A percentile compares a stretch with the other conserved stretches of the same genome.
Conservation (phyloP, 768 basidiomycete species). For the Flagelloscypha sp. region DNA sequence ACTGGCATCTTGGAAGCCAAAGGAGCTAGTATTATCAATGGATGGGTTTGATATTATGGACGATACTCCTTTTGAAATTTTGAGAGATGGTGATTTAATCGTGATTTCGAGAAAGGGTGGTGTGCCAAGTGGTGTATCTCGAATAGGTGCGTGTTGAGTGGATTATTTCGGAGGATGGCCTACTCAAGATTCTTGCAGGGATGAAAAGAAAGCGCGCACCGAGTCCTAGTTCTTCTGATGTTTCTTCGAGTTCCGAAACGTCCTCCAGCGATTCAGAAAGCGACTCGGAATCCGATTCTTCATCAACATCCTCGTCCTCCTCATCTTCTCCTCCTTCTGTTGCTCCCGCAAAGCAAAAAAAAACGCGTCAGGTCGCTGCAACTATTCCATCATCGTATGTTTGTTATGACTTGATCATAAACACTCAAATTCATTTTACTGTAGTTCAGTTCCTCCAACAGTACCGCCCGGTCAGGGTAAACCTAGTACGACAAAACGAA, state of each 20-base stretch:
- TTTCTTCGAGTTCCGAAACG: constrained; percentile 22
- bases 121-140: neutral
- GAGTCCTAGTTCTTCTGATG: constrained; percentile 13
- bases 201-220: constrained; percentile 10
- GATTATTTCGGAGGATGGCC: constrained; percentile 3
- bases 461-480: constrained; percentile 59
- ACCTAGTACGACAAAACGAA: constrained; percentile 46
- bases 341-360: constrained; percentile 5
- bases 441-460: constrained; percentile 10
- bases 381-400: constrained; percentile 5
- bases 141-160: constrained; percentile 9
- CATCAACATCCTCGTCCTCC: constrained; percentile 19
- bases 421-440: constrained; percentile 9
- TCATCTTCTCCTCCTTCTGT: constrained; percentile 10
- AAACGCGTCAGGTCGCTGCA: constrained; percentile 9
- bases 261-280: constrained; percentile 15
- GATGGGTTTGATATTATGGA: constrained; percentile 44
- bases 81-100: constrained; percentile 45
- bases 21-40: constrained; percentile 16
- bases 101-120: constrained; percentile 18
- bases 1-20: constrained; percentile 17
- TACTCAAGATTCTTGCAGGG: constrained; percentile 1
- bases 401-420: constrained; percentile 12
- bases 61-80: constrained; percentile 25
- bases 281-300: constrained; percentile 15